Evolutionary conservation across 352 stramenopile species (phyloP), one percentile per base, ranked within the genome.

Genomic region (Phytophthora megakarya): DNA sequence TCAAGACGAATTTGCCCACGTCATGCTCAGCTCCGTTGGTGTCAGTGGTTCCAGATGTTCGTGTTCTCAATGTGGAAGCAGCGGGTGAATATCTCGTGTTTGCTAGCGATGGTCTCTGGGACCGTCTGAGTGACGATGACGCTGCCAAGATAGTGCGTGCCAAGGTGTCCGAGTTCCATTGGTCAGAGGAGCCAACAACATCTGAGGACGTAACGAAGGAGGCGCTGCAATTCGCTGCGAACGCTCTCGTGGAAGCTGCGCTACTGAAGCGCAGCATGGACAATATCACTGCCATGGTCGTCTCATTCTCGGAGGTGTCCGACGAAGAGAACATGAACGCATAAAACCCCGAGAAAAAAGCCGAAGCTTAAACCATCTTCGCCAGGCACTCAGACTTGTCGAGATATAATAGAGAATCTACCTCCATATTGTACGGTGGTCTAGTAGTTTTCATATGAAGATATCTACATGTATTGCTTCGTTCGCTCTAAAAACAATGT

Each of bases 221-320:
- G 45, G 65, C 78, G 32, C 65, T 90, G 56, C 72, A 79, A 40
- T 81, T 76, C 38, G 78, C 85, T 7, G 85, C 85, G 1, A 77
- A 80, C 23, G 81, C 81, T 38, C 72, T 94, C 6, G 76, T 94
- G 19, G 81, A 94, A 56, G 62, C 75, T 22, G 85, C 85, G 18
- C 59, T 94, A 26, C 49, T 73, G 23, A 88, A 89, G 61, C 74
- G 79, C 58, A 90, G 76, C 57, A 90, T 88, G 76, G 85, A 94
- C 71, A 94, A 94, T 65, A 88, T 94, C 65, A 92, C 85, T 18
- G 80, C 78, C 37, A 89, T 91, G 73, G 79, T 94, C 44, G 78
- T 92, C 25, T 85, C 75, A 22, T 88, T 81, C 56, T 67, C 73
- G 2, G 45, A 72, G 38, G 28, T 68, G 58, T 18, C 28, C 15